Conservation (phyloP, 2,329 filamentous ascomycete genomes). For the Neopestalotiopsis clavispora region DNA sequence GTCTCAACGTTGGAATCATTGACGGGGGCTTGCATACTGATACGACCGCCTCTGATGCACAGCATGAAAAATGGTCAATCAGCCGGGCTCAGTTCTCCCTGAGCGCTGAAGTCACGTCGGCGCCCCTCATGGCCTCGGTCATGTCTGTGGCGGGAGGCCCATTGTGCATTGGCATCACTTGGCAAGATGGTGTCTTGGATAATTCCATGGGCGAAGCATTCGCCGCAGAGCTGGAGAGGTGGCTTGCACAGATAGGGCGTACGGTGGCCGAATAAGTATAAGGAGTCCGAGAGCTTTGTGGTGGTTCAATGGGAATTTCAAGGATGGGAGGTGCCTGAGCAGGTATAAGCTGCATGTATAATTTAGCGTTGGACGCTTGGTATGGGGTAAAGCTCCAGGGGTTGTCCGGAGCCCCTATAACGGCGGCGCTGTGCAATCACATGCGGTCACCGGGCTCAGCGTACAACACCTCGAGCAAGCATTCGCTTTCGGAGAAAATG, state of each 20-base stretch:
- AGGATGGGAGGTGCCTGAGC: too few species aligned
- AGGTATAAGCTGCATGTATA: too few species aligned
- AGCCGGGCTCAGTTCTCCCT: not conserved
- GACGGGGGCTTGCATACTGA: not conserved
- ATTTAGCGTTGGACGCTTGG: too few species aligned
- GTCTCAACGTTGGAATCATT: not conserved
- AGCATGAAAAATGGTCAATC: not conserved
- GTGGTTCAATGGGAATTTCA: too few species aligned
- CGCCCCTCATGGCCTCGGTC: not conserved
- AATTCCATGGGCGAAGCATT: not conserved
- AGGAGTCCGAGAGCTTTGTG: too few species aligned
- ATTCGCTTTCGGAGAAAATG: too few species aligned
- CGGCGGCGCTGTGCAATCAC: too few species aligned
- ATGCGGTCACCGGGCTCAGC: too few species aligned
- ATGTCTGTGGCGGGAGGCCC: not conserved
- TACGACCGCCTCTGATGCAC: not conserved
- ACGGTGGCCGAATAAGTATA: too few species aligned
- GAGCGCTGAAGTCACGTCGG: not conserved
- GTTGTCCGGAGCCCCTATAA: too few species aligned
- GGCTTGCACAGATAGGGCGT: not conserved
- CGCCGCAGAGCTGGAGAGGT: not conserved
- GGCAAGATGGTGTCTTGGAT: not conserved
- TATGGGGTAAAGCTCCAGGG: too few species aligned
- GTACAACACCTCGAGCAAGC: too few species aligned
- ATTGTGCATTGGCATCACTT: not conserved